phyloP scores from a whole-genome alignment of 345 rosid species.

The Mangifera indica region DNA sequence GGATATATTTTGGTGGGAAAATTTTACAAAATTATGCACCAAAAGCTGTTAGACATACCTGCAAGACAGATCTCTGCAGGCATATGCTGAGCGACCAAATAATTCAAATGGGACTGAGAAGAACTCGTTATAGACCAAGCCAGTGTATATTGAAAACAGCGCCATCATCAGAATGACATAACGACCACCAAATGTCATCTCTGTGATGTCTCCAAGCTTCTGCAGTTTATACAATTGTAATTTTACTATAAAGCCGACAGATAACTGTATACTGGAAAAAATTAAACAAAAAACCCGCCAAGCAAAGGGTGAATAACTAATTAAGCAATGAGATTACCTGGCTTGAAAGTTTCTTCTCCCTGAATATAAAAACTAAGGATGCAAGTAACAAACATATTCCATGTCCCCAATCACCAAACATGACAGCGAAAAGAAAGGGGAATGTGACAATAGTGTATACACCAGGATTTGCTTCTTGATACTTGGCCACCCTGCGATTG shows the following conservation, averaged over 20 bases:
- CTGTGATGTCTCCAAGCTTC: slow-evolving; percentile 96
- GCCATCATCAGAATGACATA: slow-evolving; percentile 94
- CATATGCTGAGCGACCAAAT: slow-evolving; percentile 86
- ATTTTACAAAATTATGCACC: background rate
- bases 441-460: slow-evolving; percentile 87
- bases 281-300: background rate
- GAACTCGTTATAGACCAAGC: slow-evolving; percentile 92
- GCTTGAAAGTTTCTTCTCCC: slow-evolving; percentile 89
- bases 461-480: slow-evolving; percentile 94
- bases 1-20: background rate
- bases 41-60: slow-evolving; percentile 42
- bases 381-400: slow-evolving; percentile 94
- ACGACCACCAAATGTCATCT: slow-evolving; percentile 98
- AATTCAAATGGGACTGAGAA: slow-evolving; percentile 91
- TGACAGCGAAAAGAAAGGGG: slow-evolving; percentile 96
- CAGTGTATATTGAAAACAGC: slow-evolving; percentile 89
- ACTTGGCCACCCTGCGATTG: slow-evolving; percentile 79
- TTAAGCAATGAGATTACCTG: slow-evolving; percentile 54
- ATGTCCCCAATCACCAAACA: slow-evolving; percentile 99
- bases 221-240: slow-evolving; percentile 32
- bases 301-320: background rate
- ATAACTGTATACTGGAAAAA: slow-evolving; percentile 1
- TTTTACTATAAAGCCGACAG: slow-evolving; percentile 1
- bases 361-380: slow-evolving; percentile 51
- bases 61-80: slow-evolving; percentile 91